Evolutionary conservation across 1,284 basidiomycete genomes (phyloP).

Genomic region (Rhodofomes roseus): DNA sequence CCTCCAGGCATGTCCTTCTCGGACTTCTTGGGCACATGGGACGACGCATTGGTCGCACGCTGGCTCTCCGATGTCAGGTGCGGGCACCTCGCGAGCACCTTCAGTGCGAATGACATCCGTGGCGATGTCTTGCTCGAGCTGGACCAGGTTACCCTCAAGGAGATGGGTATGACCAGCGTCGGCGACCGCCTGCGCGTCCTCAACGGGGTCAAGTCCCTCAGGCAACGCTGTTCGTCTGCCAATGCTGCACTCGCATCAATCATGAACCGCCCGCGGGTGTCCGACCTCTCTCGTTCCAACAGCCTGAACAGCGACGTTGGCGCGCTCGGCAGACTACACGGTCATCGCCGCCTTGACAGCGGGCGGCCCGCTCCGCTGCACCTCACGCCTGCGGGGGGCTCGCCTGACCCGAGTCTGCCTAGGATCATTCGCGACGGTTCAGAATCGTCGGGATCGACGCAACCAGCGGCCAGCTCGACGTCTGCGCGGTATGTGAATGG

Average conservation of each 20-base stretch:
- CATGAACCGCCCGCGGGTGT: constrained; percentile 19
- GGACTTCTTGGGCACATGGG: constrained; percentile 67
- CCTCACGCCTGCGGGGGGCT: constrained; percentile 43
- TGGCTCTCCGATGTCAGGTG: constrained; percentile 78
- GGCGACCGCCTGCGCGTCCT: constrained; percentile 87
- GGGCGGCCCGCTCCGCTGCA: constrained; percentile 65
- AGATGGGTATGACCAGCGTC: constrained; percentile 85
- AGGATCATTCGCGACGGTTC: constrained; percentile 62
- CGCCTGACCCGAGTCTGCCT: constrained; percentile 48
- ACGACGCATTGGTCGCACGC: constrained; percentile 62
- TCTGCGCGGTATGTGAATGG: constrained; percentile 34
- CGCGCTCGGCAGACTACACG: neutral
- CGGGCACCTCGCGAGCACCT: constrained; percentile 62
- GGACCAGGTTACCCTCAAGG: constrained; percentile 80
- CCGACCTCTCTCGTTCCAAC: constrained; percentile 22
- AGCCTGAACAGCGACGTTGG: constrained; percentile 22
- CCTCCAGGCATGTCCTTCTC: constrained; percentile 54
- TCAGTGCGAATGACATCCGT: constrained; percentile 83
- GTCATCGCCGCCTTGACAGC: constrained; percentile 41
- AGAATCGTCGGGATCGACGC: constrained; percentile 33
- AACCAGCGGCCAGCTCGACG: neutral
- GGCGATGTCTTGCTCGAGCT: constrained; percentile 88
- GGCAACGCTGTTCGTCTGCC: constrained; percentile 47
- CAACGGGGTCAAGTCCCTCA: constrained; percentile 77
- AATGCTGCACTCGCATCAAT: constrained; percentile 24